Evolutionary conservation across 495 filamentous ascomycete genomes (phyloP), one percentile per base, ranked within the genome.

Genomic region (Neurospora sp.): DNA sequence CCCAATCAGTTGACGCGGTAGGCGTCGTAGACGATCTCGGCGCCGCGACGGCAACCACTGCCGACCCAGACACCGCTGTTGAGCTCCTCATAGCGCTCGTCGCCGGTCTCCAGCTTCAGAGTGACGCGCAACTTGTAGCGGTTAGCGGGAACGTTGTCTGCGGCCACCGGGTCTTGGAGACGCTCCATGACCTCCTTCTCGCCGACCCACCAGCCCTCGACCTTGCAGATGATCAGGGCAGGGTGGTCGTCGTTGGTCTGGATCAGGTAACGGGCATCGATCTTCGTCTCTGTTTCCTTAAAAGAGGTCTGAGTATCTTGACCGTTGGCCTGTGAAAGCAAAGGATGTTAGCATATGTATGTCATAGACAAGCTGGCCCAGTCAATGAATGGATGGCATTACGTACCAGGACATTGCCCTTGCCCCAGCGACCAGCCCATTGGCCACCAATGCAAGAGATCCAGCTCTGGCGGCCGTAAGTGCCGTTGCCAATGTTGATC

Each of bases 11-110:
- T 73, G 37, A 79, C 69, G 16, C 78, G 75, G 70, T 81, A 79
- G 17, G 76, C 78, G 59, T 81, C 78, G 69, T 81, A 81, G 27
- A 80, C 76, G 37, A 81, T 76, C 71, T 80, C 77, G n/a, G 78
- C 77, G 38, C 79, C 78, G 35, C 77, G 53, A 8, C 79, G 75
- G 35, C 73, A 77, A 35, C 79, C 79, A 38, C 75, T 77, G 37
- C 44, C 78, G 3, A 77, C 42, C 75, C 75, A 80, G n/a, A 77
- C n/a, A 37, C 74, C 75, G 17, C 70, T 76, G 71, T 76, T 76
- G 27, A 80, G n/a, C 8, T 76, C 68, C 10, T 53, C 68, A 53
- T 79, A 79, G 8, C 79, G 75, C 41, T 72, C 70, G 37, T 81
- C 78, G 31, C 79, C 78, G 3, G 79, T 80, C 71, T 81, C 78